Base-by-base conservation (phyloP, 225 moss, liverwort and hornwort genomes). In the Anthoceros angustus region DNA sequence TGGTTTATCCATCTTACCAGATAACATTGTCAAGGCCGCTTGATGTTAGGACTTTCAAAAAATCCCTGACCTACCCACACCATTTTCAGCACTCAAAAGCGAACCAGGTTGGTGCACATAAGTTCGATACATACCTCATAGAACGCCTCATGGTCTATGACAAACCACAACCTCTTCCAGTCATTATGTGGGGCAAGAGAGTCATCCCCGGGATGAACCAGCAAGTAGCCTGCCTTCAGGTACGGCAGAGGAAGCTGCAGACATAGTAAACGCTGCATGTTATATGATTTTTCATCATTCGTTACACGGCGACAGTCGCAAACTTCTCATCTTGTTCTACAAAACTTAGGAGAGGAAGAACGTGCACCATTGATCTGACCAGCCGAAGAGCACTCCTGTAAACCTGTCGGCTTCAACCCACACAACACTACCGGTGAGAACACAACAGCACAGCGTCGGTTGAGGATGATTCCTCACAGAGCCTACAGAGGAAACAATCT, bases 101-200 rank as follows among this genome's bases (percentile, higher is more conserved):
- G n/a, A 20, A 41, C 64, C 23, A 39, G 64, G 23, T 64, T 3
- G 25, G 40, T 38, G 40, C 40, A 38, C 12, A 1, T 5, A 40
- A 46, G 0, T 42, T 15, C 60, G 39, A 7, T 39, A 25, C 48
- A 55, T 75, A 95, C 91, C 95, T 98, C 95, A 65, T 84, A 79
- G 60, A 98, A 77, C 43, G 88, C 95, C 78, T 98, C 91, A 64
- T 98, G 91, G 76, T 98, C 85, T 41, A 98, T 88, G 67, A 98
- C 95, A 79, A 91, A 98, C 95, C 95, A 98, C 63, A 91, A 71
- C 38, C 86, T 80, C 76, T 85, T 75, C 95, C 95, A 98, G 74
- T 98, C 87, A 82, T 77, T 79, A 65, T 98, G 95, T 60, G 95
- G 95, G 61, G 88, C 95, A 62, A 98, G 82, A 43, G 91, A 78